Percentiles rank a stretch among this genome's conserved stretches.
Evolutionary conservation across 2,329 filamentous ascomycete species (phyloP).

Genomic region (Calcarisporium arbuscula): DNA sequence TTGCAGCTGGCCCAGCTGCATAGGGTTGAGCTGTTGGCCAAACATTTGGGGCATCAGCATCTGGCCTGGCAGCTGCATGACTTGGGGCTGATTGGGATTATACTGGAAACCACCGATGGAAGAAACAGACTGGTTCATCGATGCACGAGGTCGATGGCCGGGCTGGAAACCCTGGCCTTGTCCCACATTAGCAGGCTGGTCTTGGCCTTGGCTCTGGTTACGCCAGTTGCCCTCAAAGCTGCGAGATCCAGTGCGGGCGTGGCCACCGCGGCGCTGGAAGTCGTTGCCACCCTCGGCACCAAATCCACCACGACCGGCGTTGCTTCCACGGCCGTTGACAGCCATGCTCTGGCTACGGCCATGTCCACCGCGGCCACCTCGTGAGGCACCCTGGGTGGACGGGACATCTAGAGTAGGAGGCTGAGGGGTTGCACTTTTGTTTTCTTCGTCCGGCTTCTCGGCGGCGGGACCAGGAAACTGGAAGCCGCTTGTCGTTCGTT

Average conservation of each 20-base stretch:
- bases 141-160: conserved; percentile 79
- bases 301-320: conserved; percentile 64
- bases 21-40: conserved; percentile 77
- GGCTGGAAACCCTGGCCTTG: conserved; percentile 78
- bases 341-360: conserved; percentile 90
- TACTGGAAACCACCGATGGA: conserved; percentile 86
- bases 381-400: conserved; percentile 36
- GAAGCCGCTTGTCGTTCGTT: conserved; percentile 87
- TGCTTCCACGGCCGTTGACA: conserved; percentile 63
- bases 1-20: conserved; percentile 86
- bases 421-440: conserved; percentile 25
- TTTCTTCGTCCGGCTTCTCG: conserved; percentile 51
- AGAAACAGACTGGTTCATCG: conserved; percentile 80
- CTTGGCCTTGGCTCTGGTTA: conserved; percentile 64
- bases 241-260: conserved; percentile 75
- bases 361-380: conserved; percentile 54
- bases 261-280: conserved; percentile 71
- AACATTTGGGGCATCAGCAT: conserved; percentile 85
- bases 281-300: conserved; percentile 40
- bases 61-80: conserved; percentile 80
- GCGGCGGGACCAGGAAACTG: conserved; percentile 81
- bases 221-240: conserved; percentile 99
- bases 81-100: conserved; percentile 69
- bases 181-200: conserved; percentile 38
- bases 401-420: conserved; percentile 25